Evolutionary conservation across 495 filamentous ascomycete species (phyloP).

Genomic region (Cudoniella acicularis): DNA sequence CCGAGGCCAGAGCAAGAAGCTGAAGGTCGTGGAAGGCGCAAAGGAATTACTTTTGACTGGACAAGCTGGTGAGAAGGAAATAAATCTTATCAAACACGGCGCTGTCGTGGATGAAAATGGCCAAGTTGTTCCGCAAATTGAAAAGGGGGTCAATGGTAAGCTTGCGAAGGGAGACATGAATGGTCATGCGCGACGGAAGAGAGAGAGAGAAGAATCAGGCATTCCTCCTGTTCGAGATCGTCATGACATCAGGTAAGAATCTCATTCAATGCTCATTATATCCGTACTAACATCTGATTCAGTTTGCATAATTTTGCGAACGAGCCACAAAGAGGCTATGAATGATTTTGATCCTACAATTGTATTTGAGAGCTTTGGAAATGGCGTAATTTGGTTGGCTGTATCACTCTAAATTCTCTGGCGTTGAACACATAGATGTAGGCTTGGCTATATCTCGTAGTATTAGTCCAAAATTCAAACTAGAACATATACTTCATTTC

Average conservation of each 20-base stretch:
- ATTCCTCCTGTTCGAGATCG: slow-evolving; percentile 26
- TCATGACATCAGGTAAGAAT: slow-evolving; percentile 28
- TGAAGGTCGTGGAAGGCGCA: slow-evolving; percentile 66
- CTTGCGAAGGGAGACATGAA: slow-evolving; percentile 15
- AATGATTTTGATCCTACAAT: background rate
- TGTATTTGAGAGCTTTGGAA: slow-evolving; percentile 2
- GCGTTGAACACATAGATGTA: background rate
- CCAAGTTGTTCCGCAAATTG: slow-evolving; percentile 29
- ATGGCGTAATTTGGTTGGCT: background rate
- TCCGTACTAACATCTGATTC: background rate
- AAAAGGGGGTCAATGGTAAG: background rate
- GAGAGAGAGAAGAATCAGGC: slow-evolving; percentile 17
- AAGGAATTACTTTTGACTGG: slow-evolving; percentile 65
- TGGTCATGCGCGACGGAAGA: slow-evolving; percentile 19
- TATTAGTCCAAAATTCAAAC: too few relatives aligned
- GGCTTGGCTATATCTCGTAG: background rate
- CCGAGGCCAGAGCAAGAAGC: slow-evolving; percentile 67
- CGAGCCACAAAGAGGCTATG: slow-evolving; percentile 20
- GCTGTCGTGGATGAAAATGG: slow-evolving; percentile 55
- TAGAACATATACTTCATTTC: too few relatives aligned
- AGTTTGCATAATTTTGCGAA: slow-evolving; percentile 28
- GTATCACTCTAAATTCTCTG: background rate
- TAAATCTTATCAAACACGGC: slow-evolving; percentile 60
- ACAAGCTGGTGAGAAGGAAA: slow-evolving; percentile 56
- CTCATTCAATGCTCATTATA: background rate